These are phyloP conservation scores for Keqinozyma sinolaborantium DNA, from an alignment of 1,139 yeast species.

Conservation along the genomic window DNA sequence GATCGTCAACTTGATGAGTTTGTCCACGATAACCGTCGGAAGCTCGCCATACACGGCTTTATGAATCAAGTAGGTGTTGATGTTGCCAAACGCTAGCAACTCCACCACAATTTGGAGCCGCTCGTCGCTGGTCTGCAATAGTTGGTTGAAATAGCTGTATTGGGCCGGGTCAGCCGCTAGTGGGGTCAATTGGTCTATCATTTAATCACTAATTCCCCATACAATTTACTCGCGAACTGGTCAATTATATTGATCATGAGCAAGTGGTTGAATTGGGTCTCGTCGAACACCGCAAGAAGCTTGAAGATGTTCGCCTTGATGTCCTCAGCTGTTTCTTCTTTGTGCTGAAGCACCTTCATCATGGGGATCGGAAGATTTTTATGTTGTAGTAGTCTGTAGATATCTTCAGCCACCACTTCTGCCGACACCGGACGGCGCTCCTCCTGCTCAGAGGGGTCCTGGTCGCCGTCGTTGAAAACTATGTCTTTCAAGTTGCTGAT, in stretches of 20 bases:
- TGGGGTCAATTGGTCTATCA: background rate
- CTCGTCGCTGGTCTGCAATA: background rate
- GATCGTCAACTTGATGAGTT: slow-evolving; percentile 27
- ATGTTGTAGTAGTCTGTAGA: slow-evolving; percentile 11
- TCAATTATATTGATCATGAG: slow-evolving; percentile 30
- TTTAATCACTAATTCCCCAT: slow-evolving; percentile 19
- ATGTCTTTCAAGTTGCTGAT: slow-evolving; percentile 16
- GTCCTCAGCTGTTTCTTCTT: slow-evolving; percentile 15
- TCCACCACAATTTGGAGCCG: slow-evolving; percentile 20
- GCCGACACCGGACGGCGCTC: slow-evolving; percentile 5
- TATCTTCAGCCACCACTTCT: slow-evolving; percentile 12
- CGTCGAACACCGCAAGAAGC: slow-evolving; percentile 20
- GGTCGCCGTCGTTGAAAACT: slow-evolving; percentile 21
- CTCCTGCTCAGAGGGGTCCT: slow-evolving; percentile 4
- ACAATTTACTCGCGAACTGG: slow-evolving; percentile 22
- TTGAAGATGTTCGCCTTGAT: slow-evolving; percentile 13
- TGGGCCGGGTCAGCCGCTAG: background rate
- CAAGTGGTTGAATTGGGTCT: slow-evolving; percentile 21
- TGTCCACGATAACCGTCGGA: slow-evolving; percentile 12
- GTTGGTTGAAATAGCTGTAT: background rate
- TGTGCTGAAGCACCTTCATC: slow-evolving; percentile 8
- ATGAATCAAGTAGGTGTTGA: slow-evolving; percentile 21
- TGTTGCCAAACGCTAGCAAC: slow-evolving; percentile 36
- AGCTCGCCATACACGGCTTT: slow-evolving; percentile 12
- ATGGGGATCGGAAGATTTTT: slow-evolving; percentile 7